These are phyloP conservation scores for Asclepias syriaca DNA, from an alignment of 257 asterid genomes.

Conservation along the genomic window DNA sequence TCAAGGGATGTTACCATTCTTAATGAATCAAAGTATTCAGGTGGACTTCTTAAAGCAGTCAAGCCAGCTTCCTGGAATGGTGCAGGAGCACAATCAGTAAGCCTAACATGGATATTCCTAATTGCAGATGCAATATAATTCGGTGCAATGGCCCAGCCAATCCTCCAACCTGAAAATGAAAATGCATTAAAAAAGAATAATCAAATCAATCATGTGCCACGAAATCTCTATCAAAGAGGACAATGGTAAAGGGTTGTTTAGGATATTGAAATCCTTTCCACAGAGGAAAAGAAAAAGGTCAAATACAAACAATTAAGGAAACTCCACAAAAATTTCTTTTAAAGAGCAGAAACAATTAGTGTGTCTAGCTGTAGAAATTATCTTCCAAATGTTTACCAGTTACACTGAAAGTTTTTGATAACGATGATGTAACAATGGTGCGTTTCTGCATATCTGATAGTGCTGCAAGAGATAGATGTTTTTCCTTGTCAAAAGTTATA, in stretches of 20 bases:
- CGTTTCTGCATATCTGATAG: slow-evolving; percentile 77
- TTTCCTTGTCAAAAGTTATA: slow-evolving; percentile 59
- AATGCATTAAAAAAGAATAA: slow-evolving; percentile 1
- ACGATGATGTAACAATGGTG: slow-evolving; percentile 76
- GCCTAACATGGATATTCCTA: slow-evolving; percentile 60
- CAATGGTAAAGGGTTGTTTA: neutral
- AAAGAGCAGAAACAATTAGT: neutral
- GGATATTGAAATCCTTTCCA: neutral
- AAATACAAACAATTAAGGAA: neutral
- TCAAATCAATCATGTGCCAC: neutral
- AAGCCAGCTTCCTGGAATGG: slow-evolving; percentile 94
- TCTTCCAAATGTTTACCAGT: slow-evolving; percentile 45
- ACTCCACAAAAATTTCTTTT: neutral
- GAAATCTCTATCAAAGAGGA: neutral
- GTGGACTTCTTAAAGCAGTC: slow-evolving; percentile 65
- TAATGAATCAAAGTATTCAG: slow-evolving; percentile 45
- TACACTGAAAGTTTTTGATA: slow-evolving; percentile 79
- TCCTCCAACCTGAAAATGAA: slow-evolving; percentile 70
- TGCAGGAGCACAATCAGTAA: slow-evolving; percentile 87
- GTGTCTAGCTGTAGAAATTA: neutral
- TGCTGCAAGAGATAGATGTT: slow-evolving; percentile 68
- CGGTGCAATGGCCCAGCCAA: slow-evolving; percentile 91
- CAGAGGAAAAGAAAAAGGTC: neutral
- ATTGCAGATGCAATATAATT: slow-evolving; percentile 70
- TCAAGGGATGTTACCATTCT: slow-evolving; percentile 39